phyloP scores from a whole-genome alignment of 176 grass and related monocot species.

The Zoysia japonica region DNA sequence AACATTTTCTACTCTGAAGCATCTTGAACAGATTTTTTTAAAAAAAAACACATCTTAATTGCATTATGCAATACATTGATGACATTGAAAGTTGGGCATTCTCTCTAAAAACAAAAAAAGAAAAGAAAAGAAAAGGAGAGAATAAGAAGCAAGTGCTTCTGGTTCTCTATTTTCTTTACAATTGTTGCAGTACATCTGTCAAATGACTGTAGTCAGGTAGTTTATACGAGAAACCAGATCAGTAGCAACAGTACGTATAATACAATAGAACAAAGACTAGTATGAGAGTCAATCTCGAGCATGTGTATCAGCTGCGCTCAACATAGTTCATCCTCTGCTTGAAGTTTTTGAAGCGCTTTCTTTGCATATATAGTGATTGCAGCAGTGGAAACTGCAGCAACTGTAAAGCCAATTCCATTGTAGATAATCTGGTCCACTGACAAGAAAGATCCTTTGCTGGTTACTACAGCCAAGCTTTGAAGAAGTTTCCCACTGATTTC shows the following conservation, averaged over 20 bases:
- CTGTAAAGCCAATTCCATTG: slow-evolving; percentile 73
- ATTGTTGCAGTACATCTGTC: slow-evolving; percentile 34
- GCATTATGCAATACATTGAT: slow-evolving; percentile 31
- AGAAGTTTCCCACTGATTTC: slow-evolving; percentile 75
- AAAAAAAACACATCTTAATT: neutral
- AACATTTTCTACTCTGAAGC: neutral
- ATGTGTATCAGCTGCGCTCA: slow-evolving; percentile 17
- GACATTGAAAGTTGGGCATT: slow-evolving; percentile 18
- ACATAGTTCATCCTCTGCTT: slow-evolving; percentile 71
- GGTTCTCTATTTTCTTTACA: slow-evolving; percentile 58
- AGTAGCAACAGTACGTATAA: slow-evolving; percentile 35
- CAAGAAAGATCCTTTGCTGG: slow-evolving; percentile 78
- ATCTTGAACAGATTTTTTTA: neutral
- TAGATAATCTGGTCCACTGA: slow-evolving; percentile 89
- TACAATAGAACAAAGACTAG: slow-evolving; percentile 44
- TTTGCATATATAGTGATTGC: slow-evolving; percentile 97
- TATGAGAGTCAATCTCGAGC: slow-evolving; percentile 2
- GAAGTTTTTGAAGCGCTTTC: slow-evolving; percentile 82
- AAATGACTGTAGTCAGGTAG: slow-evolving; percentile 41
- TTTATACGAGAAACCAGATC: slow-evolving; percentile 44
- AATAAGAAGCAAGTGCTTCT: slow-evolving; percentile 5
- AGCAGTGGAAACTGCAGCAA: slow-evolving; percentile 82
- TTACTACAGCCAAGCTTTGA: slow-evolving; percentile 81
- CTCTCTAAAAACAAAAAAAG: slow-evolving; percentile 33
- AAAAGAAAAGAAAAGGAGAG: neutral